Base-by-base conservation (phyloP, 805 yeast genomes). In the Starmerella ratchasimensis region DNA sequence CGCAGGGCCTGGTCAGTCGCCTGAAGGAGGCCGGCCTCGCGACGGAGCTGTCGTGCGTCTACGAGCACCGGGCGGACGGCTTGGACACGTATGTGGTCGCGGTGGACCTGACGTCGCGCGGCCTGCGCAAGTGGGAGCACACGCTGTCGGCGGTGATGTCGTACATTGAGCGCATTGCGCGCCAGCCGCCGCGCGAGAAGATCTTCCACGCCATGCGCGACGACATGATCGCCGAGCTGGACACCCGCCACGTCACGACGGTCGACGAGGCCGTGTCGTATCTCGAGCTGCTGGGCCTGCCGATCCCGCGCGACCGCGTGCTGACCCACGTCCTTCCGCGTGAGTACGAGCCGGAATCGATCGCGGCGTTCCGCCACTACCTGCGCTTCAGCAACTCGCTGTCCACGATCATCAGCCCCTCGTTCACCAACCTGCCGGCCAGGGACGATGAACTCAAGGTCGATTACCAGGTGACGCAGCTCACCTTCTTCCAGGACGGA, bases 291-390 rank as follows among this genome's bases (percentile, higher is more conserved):
- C 15, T 32, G 28, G 28, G 23, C 20, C 28, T 32, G 28, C 35
- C 35, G 7, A 22, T 32, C n/a, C 28, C 27, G 27, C 27, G 35
- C 8, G 35, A 32, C 7, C 35, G 35, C 9, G 20, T 32, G 28
- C 28, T 32, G 14, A 25, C 4, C 35, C 23, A 13, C 35, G 4
- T 16, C 21, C 13, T 32, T 8, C 35, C 35, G 27, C 27, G 28
- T 15, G n/a, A 13, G 20, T 32, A 22, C 35, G 21, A 32, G 10
- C 17, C 28, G 18, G 17, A 22, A 9, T 16, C 13, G 14, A 32
- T 32, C 27, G 4, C 8, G 7, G 23, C 20, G 14, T 19, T 15
- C 9, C 28, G 17, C 7, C 5, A 17, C 16, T 32, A 16, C 21
- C 28, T 32, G 10, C 27, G 16, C 11, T 32, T 32, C 25, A 20